Conservation (phyloP, 1,284 basidiomycete species). For the Trichosporon ovoides region DNA sequence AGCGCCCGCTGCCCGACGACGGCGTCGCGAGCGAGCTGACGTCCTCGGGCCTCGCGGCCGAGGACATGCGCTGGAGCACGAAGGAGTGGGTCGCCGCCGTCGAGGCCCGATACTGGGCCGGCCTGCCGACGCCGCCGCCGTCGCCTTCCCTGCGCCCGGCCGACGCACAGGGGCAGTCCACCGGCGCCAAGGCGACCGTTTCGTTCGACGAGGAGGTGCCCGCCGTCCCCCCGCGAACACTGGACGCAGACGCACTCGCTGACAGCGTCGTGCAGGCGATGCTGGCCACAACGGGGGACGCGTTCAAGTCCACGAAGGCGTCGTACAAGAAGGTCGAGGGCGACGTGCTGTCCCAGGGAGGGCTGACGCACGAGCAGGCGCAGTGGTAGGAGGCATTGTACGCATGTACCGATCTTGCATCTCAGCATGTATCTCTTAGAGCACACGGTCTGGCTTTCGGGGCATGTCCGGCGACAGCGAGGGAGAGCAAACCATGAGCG, state of each 20-base stretch:
- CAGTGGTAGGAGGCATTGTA: constrained; percentile 59
- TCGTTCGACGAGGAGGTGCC: neutral
- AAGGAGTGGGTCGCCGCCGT: constrained; percentile 73
- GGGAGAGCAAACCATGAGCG: neutral
- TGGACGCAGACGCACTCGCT: constrained; percentile 52
- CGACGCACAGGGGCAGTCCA: neutral
- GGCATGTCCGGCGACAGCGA: neutral
- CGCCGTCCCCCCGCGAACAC: constrained; percentile 6
- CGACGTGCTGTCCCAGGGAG: constrained; percentile 61
- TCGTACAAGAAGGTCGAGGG: constrained; percentile 80
- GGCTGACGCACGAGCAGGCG: constrained; percentile 58
- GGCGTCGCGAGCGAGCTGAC: constrained; percentile 29
- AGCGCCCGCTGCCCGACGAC: constrained; percentile 55
- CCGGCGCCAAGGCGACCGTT: constrained; percentile 3
- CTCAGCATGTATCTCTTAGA: neutral
- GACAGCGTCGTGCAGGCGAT: constrained; percentile 50
- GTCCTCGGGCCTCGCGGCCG: constrained; percentile 36
- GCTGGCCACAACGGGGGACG: constrained; percentile 31
- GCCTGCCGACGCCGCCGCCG: constrained; percentile 55
- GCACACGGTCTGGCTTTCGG: neutral
- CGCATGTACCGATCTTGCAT: neutral
- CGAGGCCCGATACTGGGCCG: constrained; percentile 68
- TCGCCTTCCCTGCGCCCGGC: constrained; percentile 40
- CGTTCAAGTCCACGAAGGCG: constrained; percentile 52
- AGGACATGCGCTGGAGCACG: constrained; percentile 49